Evolutionary conservation across 805 yeast genomes (phyloP).

Genomic region (Hanseniaspora singularis): DNA sequence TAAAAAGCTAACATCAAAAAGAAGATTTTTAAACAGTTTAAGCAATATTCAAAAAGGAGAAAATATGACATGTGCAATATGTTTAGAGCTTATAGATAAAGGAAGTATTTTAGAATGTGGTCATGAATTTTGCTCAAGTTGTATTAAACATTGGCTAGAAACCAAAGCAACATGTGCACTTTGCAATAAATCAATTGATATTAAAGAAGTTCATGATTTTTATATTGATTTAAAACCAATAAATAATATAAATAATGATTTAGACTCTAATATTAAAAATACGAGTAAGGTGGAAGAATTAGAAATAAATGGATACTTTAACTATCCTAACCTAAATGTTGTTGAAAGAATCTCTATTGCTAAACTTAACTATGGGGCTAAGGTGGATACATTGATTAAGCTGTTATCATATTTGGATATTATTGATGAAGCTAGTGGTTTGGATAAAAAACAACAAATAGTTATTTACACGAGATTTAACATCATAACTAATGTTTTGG

Average conservation of each 20-base stretch:
- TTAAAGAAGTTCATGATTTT: slow-evolving; percentile 53
- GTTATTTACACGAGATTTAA: slow-evolving; percentile 86
- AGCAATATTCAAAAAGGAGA: slow-evolving; percentile 25
- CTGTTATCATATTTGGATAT: slow-evolving; percentile 54
- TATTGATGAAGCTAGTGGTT: slow-evolving; percentile 30
- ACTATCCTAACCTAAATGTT: background rate
- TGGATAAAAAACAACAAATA: slow-evolving; percentile 49
- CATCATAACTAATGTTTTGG: slow-evolving; percentile 39
- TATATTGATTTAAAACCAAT: slow-evolving; percentile 33
- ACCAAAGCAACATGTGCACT: slow-evolving; percentile 59
- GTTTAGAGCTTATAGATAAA: slow-evolving; percentile 53
- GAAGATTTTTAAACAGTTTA: slow-evolving; percentile 40
- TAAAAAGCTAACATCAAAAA: slow-evolving; percentile 31
- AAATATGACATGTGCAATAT: slow-evolving; percentile 54
- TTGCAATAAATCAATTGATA: slow-evolving; percentile 48
- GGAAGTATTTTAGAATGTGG: slow-evolving; percentile 88
- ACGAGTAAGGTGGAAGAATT: background rate
- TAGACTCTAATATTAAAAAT: background rate
- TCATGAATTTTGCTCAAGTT: slow-evolving; percentile 75
- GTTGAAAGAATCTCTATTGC: slow-evolving; percentile 21
- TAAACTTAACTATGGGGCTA: slow-evolving; percentile 59
- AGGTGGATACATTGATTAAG: slow-evolving; percentile 69
- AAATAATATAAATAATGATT: background rate
- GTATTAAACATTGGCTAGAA: slow-evolving; percentile 63
- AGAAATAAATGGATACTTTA: background rate